phyloP scores from a whole-genome alignment of 345 rosid genomes.

The Raphanus raphanistrum region DNA sequence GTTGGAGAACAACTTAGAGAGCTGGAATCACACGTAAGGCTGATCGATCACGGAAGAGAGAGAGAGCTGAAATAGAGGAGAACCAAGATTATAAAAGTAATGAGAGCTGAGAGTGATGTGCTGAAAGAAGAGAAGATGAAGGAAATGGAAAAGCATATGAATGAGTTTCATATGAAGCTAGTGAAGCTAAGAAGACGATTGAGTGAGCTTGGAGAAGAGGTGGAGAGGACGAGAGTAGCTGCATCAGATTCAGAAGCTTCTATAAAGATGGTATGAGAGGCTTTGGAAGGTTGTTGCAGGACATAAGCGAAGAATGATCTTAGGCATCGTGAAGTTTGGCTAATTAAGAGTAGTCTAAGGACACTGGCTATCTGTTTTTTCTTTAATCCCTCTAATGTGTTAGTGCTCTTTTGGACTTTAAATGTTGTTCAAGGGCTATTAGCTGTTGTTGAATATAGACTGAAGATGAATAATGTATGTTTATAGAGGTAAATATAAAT shows the following conservation, averaged over 20 bases:
- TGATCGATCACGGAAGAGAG: slow-evolving; percentile 32
- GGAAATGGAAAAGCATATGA: slow-evolving; percentile 51
- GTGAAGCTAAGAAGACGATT: slow-evolving; percentile 51
- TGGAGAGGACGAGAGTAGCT: slow-evolving; percentile 44
- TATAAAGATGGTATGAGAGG: slow-evolving; percentile 39
- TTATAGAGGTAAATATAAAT: slow-evolving; percentile 2
- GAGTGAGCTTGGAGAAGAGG: slow-evolving; percentile 49
- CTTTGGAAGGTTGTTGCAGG: slow-evolving; percentile 50
- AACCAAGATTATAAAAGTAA: neutral
- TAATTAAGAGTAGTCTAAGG: neutral
- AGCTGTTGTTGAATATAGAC: neutral
- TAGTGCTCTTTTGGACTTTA: neutral
- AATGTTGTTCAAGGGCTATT: neutral
- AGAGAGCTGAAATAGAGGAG: slow-evolving; percentile 50
- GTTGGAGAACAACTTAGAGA: slow-evolving; percentile 61
- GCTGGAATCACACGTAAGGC: slow-evolving; percentile 56
- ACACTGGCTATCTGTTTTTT: slow-evolving; percentile 2
- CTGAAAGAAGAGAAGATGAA: slow-evolving; percentile 36
- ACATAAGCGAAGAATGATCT: slow-evolving; percentile 28
- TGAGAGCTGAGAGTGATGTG: too few species aligned
- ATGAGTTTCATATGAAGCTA: slow-evolving; percentile 52
- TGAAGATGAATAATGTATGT: slow-evolving; percentile 16
- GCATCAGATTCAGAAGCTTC: neutral
- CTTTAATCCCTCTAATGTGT: neutral
- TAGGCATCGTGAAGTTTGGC: slow-evolving; percentile 13